Evolutionary conservation across 2,329 filamentous ascomycete species (phyloP), one percentile per base, ranked within the genome.

Genomic region (Endothia cerciana): DNA sequence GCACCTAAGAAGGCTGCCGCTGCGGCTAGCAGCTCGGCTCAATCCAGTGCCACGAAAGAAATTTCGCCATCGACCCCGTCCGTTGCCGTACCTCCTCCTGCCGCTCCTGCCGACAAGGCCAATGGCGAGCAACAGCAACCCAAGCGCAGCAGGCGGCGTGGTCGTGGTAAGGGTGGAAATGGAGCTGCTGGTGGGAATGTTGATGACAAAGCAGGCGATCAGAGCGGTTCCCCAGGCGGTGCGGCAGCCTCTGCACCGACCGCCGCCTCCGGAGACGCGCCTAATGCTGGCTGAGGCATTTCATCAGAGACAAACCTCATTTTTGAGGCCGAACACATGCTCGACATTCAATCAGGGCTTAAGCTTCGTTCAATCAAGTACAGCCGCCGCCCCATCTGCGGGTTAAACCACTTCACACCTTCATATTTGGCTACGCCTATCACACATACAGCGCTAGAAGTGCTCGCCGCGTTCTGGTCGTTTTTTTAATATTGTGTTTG

Each of bases 1-100:
- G 70, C 68, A 2, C 69, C 73, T 7, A 78, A 79, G 70, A 75
- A 73, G 63, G 56, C 47, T 30, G 62, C 66, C 36, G 62, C 67
- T 22, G 43, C 62, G 7, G 40, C 57, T 30, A 64, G 25, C 57
- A 53, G 41, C 10, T n/a, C 62, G 30, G 15, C 55, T 36, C 60
- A 57, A 28, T 15, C 57, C 4, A 56, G 40, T 15, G 17, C 60
- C 36, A 25, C 45, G 17, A 68, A 63, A 38, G 59, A 53, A 40
- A 63, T 28, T 15, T 53, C 56, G 6, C 13, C 66, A 13, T 2
- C 60, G 8, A 49, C n/a, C 17, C 43, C 63, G 17, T 55, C 64
- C 15, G n/a, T 61, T 30, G n/a, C 60, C 2, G 58, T 45, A n/a
- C 25, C 45, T 25, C n/a, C 58, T 30, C 38, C 56, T 15, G 19